Base-by-base conservation (phyloP, 129 eudicot species). In the Escallonia rubra region DNA sequence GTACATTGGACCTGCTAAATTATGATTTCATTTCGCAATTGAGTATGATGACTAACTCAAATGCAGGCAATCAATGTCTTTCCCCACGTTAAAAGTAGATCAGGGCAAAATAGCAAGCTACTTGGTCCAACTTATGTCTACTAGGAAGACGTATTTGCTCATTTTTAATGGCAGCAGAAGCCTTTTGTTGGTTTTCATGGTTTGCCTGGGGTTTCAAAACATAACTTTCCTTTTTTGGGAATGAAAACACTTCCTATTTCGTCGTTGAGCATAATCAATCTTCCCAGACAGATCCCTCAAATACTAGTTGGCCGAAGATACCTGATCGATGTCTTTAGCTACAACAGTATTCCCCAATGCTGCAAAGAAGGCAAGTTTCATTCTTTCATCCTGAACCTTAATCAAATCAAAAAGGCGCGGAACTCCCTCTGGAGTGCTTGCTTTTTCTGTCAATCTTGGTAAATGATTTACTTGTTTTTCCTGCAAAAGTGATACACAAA, bases 271-370 rank as follows among this genome's bases (percentile, higher is more conserved):
- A 23, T 23, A 23, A 23, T 23, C 34, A 23, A 23, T 23, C 34
- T 23, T 23, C 34, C 1, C 34, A 23, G 34, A 23, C 34, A 23
- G 34, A 23, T 23, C 34, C 0, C 34, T 23, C 34, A 23, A 23
- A 23, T 23, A 23, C 34, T 45, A 52, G 9, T 38, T 42, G 41
- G 40, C 61, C 15, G 2, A 11, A 51, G 13, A 6, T 72, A 89
- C 98, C 95, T 93, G 99, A 62, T 93, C 95, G 77, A 80, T 81
- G 75, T 93, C 96, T 70, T 87, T 77, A 4, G 96, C 96, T 39
- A 93, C 96, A 59, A 93, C 85, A 38, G 99, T 93, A 75, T 93
- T 87, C 40, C 93, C 82, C 75, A 86, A 65, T 59, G 91, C 89
- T 63, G 95, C 95, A 82, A 70, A 93, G 74, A 93, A 89, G 41